phyloP scores from a whole-genome alignment of 306 rosid genomes.

The Ormosia semicastrata region DNA sequence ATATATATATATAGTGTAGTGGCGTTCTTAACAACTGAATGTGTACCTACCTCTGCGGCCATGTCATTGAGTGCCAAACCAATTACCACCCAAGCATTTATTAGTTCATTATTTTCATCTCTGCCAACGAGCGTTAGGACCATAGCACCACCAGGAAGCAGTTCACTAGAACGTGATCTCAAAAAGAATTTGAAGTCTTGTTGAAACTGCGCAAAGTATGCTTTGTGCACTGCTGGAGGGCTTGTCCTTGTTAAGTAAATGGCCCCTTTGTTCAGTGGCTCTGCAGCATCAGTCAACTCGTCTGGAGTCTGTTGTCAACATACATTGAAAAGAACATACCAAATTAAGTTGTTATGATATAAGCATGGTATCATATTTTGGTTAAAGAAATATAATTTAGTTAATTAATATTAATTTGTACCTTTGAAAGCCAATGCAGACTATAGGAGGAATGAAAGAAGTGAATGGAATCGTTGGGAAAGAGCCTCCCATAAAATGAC shows the following conservation, averaged over 20 bases:
- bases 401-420: not conserved
- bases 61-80: conserved; percentile 43
- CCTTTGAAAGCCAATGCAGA: conserved; percentile 44
- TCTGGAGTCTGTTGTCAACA: conserved; percentile 22
- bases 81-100: conserved; percentile 21
- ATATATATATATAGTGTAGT: too few relatives aligned
- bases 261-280: conserved; percentile 3
- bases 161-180: conserved; percentile 38
- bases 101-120: conserved; percentile 1
- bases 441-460: conserved; percentile 30
- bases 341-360: not conserved
- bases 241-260: conserved; percentile 26
- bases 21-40: not conserved
- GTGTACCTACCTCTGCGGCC: conserved; percentile 44
- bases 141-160: conserved; percentile 46
- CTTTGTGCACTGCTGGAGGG: conserved; percentile 27
- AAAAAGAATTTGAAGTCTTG: conserved; percentile 44
- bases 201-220: conserved; percentile 36
- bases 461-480: conserved; percentile 16
- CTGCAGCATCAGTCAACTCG: not conserved
- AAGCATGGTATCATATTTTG: not conserved
- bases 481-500: conserved; percentile 24
- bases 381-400: not conserved
- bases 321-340: not conserved
- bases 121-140: conserved; percentile 38